These are phyloP conservation scores for Exsudoporus floridanus DNA, from an alignment of 1,284 basidiomycete species.

Conservation along the genomic window DNA sequence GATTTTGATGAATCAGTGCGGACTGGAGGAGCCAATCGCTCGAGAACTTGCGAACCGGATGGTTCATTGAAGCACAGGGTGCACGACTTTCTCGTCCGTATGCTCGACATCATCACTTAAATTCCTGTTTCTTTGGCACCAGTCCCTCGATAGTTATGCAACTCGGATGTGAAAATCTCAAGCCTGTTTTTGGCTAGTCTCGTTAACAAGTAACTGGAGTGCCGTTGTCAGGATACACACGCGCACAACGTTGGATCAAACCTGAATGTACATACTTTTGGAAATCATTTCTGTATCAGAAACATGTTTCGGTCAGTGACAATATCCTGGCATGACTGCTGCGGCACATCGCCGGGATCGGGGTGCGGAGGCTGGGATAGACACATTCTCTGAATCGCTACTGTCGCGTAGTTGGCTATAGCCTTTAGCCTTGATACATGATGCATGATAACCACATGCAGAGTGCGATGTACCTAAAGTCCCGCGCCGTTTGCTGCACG, in stretches of 20 bases:
- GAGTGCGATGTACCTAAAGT: not conserved
- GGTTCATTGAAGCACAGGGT: not conserved
- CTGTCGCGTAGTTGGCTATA: not conserved
- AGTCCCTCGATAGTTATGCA: not conserved
- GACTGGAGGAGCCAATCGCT: conserved; percentile 22
- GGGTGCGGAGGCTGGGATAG: not conserved
- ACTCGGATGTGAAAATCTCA: not conserved
- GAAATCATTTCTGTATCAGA: not conserved
- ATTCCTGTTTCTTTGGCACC: not conserved
- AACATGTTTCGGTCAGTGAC: not conserved
- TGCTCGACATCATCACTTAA: not conserved
- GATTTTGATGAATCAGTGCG: conserved; percentile 20
- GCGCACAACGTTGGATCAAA: not conserved
- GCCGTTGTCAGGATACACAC: not conserved
- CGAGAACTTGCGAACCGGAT: conserved; percentile 23
- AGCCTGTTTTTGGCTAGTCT: not conserved
- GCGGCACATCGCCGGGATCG: not conserved
- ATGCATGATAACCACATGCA: not conserved
- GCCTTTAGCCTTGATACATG: not conserved
- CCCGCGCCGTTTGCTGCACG: not conserved
- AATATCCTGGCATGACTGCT: not conserved
- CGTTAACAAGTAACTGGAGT: not conserved
- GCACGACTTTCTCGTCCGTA: not conserved
- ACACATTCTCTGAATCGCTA: not conserved
- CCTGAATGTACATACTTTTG: not conserved